phyloP scores from a whole-genome alignment of 2,329 filamentous ascomycete species.

The Tolypocladium inflatum region DNA sequence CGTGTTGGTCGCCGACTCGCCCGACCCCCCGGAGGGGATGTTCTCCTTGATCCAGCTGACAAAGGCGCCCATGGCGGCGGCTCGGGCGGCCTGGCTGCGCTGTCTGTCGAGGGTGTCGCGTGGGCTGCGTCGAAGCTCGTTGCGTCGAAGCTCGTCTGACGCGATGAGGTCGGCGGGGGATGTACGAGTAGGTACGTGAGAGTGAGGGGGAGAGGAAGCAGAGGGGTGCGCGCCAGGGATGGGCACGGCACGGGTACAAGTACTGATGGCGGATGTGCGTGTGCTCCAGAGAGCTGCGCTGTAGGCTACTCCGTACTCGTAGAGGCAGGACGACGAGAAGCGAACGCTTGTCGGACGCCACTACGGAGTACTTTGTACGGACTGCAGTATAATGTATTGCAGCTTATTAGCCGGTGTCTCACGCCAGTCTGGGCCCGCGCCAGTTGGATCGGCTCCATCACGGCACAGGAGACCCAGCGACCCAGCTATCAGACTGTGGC shows the following conservation, averaged over 20 bases:
- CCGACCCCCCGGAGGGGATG: conserved; percentile 13
- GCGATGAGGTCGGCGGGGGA: background rate
- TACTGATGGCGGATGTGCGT: too few species aligned
- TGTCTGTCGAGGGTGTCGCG: background rate
- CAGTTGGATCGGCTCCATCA: background rate
- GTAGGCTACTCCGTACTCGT: background rate
- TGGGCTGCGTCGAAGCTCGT: too few species aligned
- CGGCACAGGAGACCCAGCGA: background rate
- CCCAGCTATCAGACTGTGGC: background rate
- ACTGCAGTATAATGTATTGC: too few species aligned
- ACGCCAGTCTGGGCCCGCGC: conserved; percentile 1
- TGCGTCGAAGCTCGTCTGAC: too few species aligned
- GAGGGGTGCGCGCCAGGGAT: background rate
- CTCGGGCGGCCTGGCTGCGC: conserved; percentile 3
- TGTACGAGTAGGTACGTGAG: background rate
- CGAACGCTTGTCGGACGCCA: background rate
- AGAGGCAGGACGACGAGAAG: background rate
- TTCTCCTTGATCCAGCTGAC: conserved; percentile 28
- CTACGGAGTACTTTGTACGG: too few species aligned
- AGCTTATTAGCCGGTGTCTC: conserved; percentile 20
- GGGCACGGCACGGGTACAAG: background rate
- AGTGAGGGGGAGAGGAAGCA: background rate
- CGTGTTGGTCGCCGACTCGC: conserved; percentile 10
- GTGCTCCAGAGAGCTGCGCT: background rate
- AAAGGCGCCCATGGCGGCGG: conserved; percentile 25